Evolutionary conservation across 306 rosid genomes (phyloP).

Genomic region (Geum urbanum): DNA sequence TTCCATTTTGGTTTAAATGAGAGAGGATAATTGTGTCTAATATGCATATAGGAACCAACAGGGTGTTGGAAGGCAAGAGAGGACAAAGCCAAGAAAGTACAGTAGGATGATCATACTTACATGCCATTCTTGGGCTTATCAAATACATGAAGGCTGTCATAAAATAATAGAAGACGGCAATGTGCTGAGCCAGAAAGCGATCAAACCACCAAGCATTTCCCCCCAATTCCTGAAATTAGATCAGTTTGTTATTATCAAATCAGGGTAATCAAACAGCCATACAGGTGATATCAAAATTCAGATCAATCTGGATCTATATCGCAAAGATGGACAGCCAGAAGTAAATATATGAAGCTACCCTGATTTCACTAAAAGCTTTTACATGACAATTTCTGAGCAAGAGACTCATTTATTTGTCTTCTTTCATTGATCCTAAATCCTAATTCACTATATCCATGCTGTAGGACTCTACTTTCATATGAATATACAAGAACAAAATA

Average conservation of each 20-base stretch:
- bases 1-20: not conserved
- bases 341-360: not conserved
- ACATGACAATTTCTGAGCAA: not conserved
- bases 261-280: constrained; percentile 1
- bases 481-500: constrained; percentile 4
- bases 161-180: constrained; percentile 69
- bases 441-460: not conserved
- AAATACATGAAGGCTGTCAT: constrained; percentile 77
- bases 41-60: constrained; percentile 17
- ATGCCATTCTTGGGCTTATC: constrained; percentile 97
- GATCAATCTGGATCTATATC: not conserved
- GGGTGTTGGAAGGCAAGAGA: not conserved
- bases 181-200: constrained; percentile 95
- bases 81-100: constrained; percentile 10
- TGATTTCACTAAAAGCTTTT: not conserved
- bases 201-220: constrained; percentile 97
- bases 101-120: constrained; percentile 47
- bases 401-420: not conserved
- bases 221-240: constrained; percentile 84
- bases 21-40: constrained; percentile 5
- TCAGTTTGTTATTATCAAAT: constrained; percentile 10
- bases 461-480: not conserved
- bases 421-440: not conserved
- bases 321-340: not conserved
- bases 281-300: constrained; percentile 10